Evolutionary conservation across 1,284 basidiomycete species (phyloP).

Genomic region (Chalciporus sp.): DNA sequence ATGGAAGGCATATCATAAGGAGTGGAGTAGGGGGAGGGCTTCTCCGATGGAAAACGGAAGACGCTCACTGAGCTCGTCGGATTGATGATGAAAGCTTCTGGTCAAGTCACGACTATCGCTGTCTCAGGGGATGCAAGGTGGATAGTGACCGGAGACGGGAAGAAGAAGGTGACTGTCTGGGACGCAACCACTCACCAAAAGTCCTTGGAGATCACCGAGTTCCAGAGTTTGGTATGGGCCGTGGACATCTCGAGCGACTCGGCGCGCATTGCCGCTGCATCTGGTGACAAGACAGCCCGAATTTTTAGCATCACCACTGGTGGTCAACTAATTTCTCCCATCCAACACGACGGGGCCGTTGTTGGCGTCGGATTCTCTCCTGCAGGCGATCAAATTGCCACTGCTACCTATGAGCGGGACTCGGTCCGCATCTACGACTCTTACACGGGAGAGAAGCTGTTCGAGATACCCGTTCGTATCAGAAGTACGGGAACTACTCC

Average conservation of each 20-base stretch:
- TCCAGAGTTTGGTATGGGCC: neutral
- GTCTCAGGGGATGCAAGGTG: neutral
- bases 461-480: too few species aligned
- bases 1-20: neutral
- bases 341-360: neutral
- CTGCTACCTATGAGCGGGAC: neutral
- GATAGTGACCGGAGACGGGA: neutral
- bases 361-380: neutral
- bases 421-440: neutral
- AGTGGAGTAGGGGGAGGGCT: neutral
- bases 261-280: neutral
- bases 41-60: neutral
- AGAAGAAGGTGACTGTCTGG: neutral
- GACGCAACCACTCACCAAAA: neutral
- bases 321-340: neutral
- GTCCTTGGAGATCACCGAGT: neutral
- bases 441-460: too few species aligned
- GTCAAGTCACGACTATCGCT: neutral
- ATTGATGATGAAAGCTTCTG: neutral
- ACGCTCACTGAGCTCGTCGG: neutral
- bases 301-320: constrained; percentile 12
- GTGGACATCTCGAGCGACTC: neutral
- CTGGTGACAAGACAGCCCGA: constrained; percentile 9
- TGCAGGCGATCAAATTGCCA: neutral
- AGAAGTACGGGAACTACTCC: too few species aligned